These are phyloP conservation scores for Talaromyces atroroseus DNA, from an alignment of 2,329 filamentous ascomycete genomes.

Conservation along the genomic window DNA sequence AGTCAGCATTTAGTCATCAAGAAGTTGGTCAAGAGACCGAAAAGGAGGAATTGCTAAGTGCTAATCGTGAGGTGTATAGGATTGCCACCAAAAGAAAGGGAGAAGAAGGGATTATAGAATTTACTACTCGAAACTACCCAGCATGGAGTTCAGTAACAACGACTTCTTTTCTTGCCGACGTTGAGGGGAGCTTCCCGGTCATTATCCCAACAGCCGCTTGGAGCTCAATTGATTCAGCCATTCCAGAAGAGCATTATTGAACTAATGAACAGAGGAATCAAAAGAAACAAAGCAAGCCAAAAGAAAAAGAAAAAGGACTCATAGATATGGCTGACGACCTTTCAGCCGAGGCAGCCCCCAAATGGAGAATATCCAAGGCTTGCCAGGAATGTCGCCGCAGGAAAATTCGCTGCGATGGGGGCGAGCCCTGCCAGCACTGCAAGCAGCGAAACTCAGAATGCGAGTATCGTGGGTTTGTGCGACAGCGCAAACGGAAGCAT, in stretches of 20 bases:
- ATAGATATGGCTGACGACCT: constrained; percentile 22
- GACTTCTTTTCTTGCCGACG: background rate
- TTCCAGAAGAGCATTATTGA: background rate
- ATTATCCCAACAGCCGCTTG: background rate
- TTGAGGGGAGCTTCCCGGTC: background rate
- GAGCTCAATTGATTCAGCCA: background rate
- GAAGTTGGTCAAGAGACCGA: background rate
- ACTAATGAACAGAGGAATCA: background rate
- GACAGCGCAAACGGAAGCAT: constrained; percentile 31
- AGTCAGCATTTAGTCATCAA: background rate
- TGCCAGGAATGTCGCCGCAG: constrained; percentile 39
- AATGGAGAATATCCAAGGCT: constrained; percentile 35
- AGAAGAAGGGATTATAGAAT: background rate
- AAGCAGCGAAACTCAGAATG: constrained; percentile 27
- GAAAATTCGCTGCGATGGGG: constrained; percentile 38
- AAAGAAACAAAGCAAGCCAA: background rate
- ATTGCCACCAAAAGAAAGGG: background rate
- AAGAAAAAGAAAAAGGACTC: background rate
- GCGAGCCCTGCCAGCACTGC: constrained; percentile 38
- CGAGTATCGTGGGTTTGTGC: constrained; percentile 33
- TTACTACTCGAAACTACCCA: background rate
- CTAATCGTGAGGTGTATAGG: background rate
- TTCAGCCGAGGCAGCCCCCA: constrained; percentile 15
- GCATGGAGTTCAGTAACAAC: background rate
- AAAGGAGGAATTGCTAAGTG: background rate